Percentiles rank a stretch among this genome's conserved stretches.
phyloP scores from a whole-genome alignment of 2,329 filamentous ascomycete genomes.

The Plenodomus lindquistii region DNA sequence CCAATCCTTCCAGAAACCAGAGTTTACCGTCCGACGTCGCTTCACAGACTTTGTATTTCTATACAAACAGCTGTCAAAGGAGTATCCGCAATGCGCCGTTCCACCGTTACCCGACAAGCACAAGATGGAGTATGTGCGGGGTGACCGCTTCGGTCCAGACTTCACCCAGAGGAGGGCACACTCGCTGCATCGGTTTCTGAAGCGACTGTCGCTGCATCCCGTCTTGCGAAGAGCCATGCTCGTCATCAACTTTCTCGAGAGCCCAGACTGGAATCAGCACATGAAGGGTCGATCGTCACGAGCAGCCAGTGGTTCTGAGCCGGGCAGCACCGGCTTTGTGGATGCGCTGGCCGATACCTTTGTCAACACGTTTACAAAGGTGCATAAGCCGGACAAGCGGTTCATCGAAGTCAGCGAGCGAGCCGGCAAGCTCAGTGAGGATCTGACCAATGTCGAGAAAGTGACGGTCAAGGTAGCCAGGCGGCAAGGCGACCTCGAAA shows the following conservation, averaged over 20 bases:
- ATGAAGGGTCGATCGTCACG: constrained; percentile 80
- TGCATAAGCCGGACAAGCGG: constrained; percentile 90
- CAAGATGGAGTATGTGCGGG: constrained; percentile 97
- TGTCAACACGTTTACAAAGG: constrained; percentile 95
- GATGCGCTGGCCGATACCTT: constrained; percentile 96
- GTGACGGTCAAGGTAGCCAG: constrained; percentile 90
- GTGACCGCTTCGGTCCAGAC: constrained; percentile 90
- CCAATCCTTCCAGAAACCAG: constrained; percentile 82
- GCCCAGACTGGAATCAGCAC: constrained; percentile 92
- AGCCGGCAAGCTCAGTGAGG: constrained; percentile 88
- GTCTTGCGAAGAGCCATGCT: constrained; percentile 81
- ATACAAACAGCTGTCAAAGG: constrained; percentile 83
- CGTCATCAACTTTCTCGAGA: constrained; percentile 88
- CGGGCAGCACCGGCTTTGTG: constrained; percentile 71
- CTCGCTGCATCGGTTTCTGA: constrained; percentile 88
- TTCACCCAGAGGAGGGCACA: constrained; percentile 88
- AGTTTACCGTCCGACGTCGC: constrained; percentile 79
- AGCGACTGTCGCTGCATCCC: constrained; percentile 83
- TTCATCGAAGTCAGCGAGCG: constrained; percentile 94
- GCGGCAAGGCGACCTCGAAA: constrained; percentile 83
- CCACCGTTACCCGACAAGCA: constrained; percentile 97
- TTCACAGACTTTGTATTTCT: constrained; percentile 99
- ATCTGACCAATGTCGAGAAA: constrained; percentile 90
- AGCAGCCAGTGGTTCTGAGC: constrained; percentile 52
- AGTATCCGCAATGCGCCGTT: constrained; percentile 89